Percentiles rank a stretch among this genome's conserved stretches.
These are phyloP conservation scores for Aspergillus quadrilineatus DNA, from an alignment of 2,329 filamentous ascomycete species.

Conservation along the genomic window DNA sequence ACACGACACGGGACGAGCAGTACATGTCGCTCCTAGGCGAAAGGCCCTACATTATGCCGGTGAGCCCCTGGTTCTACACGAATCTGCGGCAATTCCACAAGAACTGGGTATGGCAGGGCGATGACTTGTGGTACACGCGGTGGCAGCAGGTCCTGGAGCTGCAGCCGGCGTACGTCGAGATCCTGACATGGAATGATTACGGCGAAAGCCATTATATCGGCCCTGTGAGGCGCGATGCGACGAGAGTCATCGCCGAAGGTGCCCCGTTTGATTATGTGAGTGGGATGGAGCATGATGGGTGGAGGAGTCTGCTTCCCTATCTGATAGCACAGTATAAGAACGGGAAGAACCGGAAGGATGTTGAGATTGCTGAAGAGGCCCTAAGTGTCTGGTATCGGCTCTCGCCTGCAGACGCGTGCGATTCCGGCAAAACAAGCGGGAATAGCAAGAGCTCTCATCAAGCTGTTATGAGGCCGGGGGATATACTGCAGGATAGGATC, in stretches of 20 bases:
- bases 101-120: conserved; percentile 63
- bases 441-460: conserved; percentile 31
- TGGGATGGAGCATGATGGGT: conserved; percentile 33
- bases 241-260: conserved; percentile 32
- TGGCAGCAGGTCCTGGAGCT: conserved; percentile 57
- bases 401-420: conserved; percentile 21
- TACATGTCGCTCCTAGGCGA: conserved; percentile 39
- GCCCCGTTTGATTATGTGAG: conserved; percentile 43
- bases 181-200: conserved; percentile 61
- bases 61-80: conserved; percentile 59
- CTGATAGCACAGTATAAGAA: conserved; percentile 38
- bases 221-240: conserved; percentile 46
- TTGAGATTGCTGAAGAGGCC: conserved; percentile 25
- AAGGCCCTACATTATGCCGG: conserved; percentile 54
- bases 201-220: conserved; percentile 60
- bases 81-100: conserved; percentile 57
- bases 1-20: conserved; percentile 34
- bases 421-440: conserved; percentile 27
- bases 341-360: conserved; percentile 6
- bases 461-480: conserved; percentile 19
- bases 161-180: conserved; percentile 54
- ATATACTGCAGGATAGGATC: conserved; percentile 23
- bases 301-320: conserved; percentile 35
- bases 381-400: conserved; percentile 32
- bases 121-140: conserved; percentile 60